phyloP scores from a whole-genome alignment of 2,329 filamentous ascomycete species.

The Helotiales sp. region DNA sequence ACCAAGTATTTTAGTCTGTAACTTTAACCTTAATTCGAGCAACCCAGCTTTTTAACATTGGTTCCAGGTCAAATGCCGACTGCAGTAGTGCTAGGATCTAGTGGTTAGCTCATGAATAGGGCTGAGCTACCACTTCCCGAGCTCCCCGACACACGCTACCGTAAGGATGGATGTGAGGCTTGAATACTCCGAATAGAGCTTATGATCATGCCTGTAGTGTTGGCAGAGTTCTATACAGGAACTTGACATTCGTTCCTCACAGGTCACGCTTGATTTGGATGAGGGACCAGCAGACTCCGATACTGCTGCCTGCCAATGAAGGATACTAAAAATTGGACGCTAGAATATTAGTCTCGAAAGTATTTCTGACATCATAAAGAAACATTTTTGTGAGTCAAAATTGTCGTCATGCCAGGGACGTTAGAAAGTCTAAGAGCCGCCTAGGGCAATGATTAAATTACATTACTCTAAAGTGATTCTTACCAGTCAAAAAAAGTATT shows the following conservation, averaged over 20 bases:
- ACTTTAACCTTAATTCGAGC: too few species aligned
- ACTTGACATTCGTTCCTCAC: not conserved
- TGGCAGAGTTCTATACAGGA: too few species aligned
- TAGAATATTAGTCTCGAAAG: not conserved
- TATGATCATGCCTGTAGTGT: not conserved
- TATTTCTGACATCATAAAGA: not conserved
- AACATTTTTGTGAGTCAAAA: not conserved
- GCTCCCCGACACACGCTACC: not conserved
- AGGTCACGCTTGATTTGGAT: not conserved
- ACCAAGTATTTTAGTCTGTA: too few species aligned
- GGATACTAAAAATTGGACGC: not conserved
- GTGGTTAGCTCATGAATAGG: not conserved
- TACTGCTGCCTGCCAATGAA: too few species aligned
- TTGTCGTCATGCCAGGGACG: not conserved
- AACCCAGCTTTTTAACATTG: not conserved
- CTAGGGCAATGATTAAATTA: too few species aligned
- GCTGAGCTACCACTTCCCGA: not conserved
- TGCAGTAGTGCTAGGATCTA: not conserved
- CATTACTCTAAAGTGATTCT: too few species aligned
- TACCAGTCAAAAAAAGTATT: too few species aligned
- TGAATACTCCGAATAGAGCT: not conserved
- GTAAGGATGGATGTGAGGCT: not conserved
- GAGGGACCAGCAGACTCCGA: not conserved
- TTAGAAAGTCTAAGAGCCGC: too few species aligned
- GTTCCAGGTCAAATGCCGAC: not conserved